A percentile compares a stretch with the other conserved stretches of the same genome.
These are phyloP conservation scores for Oryza coarctata DNA, from an alignment of 176 grass and related monocot species.

Conservation along the genomic window DNA sequence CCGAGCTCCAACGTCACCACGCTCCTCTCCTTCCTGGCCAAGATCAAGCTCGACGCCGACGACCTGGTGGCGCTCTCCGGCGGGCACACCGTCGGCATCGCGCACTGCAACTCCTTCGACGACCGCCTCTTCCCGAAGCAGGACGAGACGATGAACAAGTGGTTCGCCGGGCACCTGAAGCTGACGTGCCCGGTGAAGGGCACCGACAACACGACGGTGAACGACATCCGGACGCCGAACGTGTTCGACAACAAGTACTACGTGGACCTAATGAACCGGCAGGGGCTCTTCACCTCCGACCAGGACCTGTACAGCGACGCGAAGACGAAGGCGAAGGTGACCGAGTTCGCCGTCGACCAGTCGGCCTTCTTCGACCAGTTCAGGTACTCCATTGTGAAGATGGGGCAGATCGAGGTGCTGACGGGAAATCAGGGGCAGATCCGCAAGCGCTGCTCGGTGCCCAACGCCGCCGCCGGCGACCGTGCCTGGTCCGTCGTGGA, in stretches of 20 bases:
- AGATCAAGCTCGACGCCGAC: slow-evolving; percentile 37
- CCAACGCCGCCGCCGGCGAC: not conserved
- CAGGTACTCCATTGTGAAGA: slow-evolving; percentile 36
- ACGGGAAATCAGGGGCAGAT: slow-evolving; percentile 44
- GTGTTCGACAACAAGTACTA: slow-evolving; percentile 42
- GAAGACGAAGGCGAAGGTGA: slow-evolving; percentile 29
- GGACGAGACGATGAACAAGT: slow-evolving; percentile 42
- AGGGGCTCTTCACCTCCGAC: slow-evolving; percentile 53
- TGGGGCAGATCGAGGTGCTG: slow-evolving; percentile 40
- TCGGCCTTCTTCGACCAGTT: slow-evolving; percentile 45
- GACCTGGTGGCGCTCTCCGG: slow-evolving; percentile 45
- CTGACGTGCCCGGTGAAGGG: slow-evolving; percentile 22
- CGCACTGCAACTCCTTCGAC: slow-evolving; percentile 51
- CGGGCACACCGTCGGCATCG: slow-evolving; percentile 58
- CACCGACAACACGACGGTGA: slow-evolving; percentile 34
- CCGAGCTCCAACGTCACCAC: not conserved
- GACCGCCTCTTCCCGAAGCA: slow-evolving; percentile 37
- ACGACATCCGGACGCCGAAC: slow-evolving; percentile 35
- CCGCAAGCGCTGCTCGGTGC: slow-evolving; percentile 45
- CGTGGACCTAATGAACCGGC: slow-evolving; percentile 13
- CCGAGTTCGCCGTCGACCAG: slow-evolving; percentile 29
- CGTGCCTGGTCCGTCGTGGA: slow-evolving; percentile 11
- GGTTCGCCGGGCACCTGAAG: slow-evolving; percentile 42
- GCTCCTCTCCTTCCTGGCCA: slow-evolving; percentile 5
- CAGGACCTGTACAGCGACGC: slow-evolving; percentile 41